Base-by-base conservation (phyloP, 306 rosid genomes). In the Cucumis hystrix region DNA sequence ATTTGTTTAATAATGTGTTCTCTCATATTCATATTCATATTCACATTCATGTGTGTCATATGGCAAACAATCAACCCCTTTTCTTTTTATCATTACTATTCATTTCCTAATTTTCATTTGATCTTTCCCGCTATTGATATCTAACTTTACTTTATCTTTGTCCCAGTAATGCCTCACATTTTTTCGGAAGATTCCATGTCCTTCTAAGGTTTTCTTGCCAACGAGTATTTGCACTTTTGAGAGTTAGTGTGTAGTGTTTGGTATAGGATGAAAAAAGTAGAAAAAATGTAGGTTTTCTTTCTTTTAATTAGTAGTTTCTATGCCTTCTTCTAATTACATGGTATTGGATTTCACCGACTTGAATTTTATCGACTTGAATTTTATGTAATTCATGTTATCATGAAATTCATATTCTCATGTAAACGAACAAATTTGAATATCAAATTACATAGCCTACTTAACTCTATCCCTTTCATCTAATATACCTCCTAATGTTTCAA, bases 31-130 rank as follows among this genome's bases (percentile, higher is more conserved):
- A 2, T 16, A 23, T 23, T 23, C n/a, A n/a, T 13, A 14, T 69
- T 12, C 52, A 47, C 52, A 47, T 12, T 45, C 35, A 43, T 71
- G 41, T 71, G 76, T 49, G 37, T 79, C 68, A 63, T 56, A 81
- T 83, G 41, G 82, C 87, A 80, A 84, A 52, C 6, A 52, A 52
- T 64, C 62, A 49, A 75, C 77, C 49, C 51, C 8, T 35, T 62
- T 14, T 39, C 17, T 68, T 41, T 12, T 69, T 15, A 3, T 47
- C 3, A 47, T 47, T 47, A 47, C 4, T 47, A 30, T 62, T 33
- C 12, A 66, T 39, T 66, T 39, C 51, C 25, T 39, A n/a, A 66
- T 39, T 37, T 4, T 1, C 3, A 16, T 35, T 17, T 37, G 28
- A 17, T 40, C 45, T 2, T 2, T 67, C 49, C 12, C 11, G 11